Conservation (phyloP, 2,329 filamentous ascomycete species). For the Diaporthe vexans region DNA sequence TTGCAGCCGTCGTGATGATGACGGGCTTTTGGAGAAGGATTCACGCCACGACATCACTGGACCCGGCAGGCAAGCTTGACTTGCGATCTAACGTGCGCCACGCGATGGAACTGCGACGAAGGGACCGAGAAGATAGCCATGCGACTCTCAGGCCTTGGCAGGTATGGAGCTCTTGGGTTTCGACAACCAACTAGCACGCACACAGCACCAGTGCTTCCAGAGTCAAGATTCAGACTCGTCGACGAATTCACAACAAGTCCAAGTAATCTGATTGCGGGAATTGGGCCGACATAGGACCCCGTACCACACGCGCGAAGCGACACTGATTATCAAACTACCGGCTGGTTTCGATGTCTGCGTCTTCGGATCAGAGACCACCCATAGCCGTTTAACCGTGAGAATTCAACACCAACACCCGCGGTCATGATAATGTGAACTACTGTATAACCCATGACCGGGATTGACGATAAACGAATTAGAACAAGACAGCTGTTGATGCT, state of each 20-base stretch:
- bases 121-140: slow-evolving; percentile 1
- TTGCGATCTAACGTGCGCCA: slow-evolving; percentile 12
- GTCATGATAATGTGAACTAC: slow-evolving; percentile 15
- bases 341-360: not conserved
- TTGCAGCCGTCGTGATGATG: slow-evolving; percentile 1
- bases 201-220: not conserved
- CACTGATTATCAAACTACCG: not conserved
- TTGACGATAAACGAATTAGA: slow-evolving; percentile 13
- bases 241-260: not conserved
- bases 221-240: not conserved
- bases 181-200: no score
- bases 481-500: slow-evolving; percentile 21
- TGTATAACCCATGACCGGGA: slow-evolving; percentile 1
- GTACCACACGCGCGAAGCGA: not conserved
- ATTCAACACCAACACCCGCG: slow-evolving; percentile 13
- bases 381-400: slow-evolving; percentile 10
- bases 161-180: not conserved
- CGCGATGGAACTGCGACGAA: slow-evolving; percentile 17
- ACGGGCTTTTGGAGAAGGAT: slow-evolving; percentile 11
- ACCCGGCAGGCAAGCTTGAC: slow-evolving; percentile 23
- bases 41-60: slow-evolving; percentile 16
- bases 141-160: slow-evolving; percentile 8
- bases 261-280: not conserved
- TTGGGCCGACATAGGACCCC: not conserved
- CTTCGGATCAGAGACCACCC: slow-evolving; percentile 18